Percentiles rank a stretch among this genome's conserved stretches.
These are phyloP conservation scores for Vaccinium darrowii DNA, from an alignment of 148 eudicot genomes.

Conservation along the genomic window DNA sequence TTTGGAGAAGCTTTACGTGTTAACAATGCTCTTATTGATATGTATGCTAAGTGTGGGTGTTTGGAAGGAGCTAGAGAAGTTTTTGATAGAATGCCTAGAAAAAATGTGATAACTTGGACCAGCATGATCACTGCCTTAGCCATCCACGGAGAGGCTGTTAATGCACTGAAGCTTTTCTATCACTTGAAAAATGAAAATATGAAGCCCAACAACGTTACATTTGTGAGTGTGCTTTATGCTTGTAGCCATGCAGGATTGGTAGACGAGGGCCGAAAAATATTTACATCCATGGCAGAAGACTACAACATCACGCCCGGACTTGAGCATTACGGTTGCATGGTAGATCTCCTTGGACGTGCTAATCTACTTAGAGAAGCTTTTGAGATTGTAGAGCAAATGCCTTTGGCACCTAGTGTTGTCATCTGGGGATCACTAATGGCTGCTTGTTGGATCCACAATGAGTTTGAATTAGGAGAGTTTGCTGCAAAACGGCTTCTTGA, in stretches of 20 bases:
- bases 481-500: slow-evolving; percentile 54
- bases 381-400: slow-evolving; percentile 46
- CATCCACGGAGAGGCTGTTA: slow-evolving; percentile 40
- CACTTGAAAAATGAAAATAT: slow-evolving; percentile 42
- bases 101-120: slow-evolving; percentile 53
- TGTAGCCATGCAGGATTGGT: slow-evolving; percentile 62
- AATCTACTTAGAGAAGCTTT: slow-evolving; percentile 45
- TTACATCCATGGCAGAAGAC: slow-evolving; percentile 40
- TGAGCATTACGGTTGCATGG: slow-evolving; percentile 62
- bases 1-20: slow-evolving; percentile 41
- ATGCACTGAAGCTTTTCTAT: slow-evolving; percentile 37
- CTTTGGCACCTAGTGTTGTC: slow-evolving; percentile 49
- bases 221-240: slow-evolving; percentile 55
- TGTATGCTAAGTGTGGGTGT: slow-evolving; percentile 62
- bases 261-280: slow-evolving; percentile 40
- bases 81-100: slow-evolving; percentile 29
- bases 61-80: slow-evolving; percentile 41
- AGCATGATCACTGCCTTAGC: slow-evolving; percentile 47
- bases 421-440: slow-evolving; percentile 61
- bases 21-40: slow-evolving; percentile 54
- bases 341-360: slow-evolving; percentile 52
- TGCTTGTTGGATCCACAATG: slow-evolving; percentile 42
- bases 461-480: slow-evolving; percentile 49
- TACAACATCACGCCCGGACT: slow-evolving; percentile 39
- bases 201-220: slow-evolving; percentile 46